These are phyloP conservation scores for Cotoneaster glaucophyllus DNA, from an alignment of 306 rosid genomes.

Conservation along the genomic window DNA sequence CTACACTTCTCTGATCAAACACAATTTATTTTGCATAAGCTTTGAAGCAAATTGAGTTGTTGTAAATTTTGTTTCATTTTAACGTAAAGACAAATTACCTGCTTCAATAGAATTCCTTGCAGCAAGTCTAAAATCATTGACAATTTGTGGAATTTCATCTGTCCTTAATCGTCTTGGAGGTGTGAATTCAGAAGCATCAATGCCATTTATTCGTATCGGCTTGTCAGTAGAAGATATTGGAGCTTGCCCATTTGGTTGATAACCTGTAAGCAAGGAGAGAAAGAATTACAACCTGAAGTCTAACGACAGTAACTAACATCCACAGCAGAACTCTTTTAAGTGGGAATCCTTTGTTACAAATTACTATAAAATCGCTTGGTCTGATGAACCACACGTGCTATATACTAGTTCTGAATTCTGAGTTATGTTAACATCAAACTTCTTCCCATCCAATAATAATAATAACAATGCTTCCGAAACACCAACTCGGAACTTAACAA, in stretches of 20 bases:
- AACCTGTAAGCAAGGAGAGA: conserved; percentile 19
- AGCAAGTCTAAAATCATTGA: conserved; percentile 50
- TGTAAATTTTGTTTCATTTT: background rate
- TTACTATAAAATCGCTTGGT: no score
- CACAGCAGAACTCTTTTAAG: background rate
- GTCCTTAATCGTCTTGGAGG: conserved; percentile 53
- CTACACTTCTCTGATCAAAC: background rate
- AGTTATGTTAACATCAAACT: no score
- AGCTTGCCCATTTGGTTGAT: conserved; percentile 42
- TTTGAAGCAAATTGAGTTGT: background rate
- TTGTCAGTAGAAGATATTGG: conserved; percentile 47
- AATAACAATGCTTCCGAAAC: no score
- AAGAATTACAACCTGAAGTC: background rate
- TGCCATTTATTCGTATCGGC: conserved; percentile 7
- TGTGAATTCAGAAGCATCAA: conserved; percentile 31
- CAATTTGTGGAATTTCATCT: conserved; percentile 52
- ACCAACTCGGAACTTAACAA: background rate
- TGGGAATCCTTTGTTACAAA: background rate
- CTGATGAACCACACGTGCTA: no score
- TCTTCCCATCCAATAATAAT: no score
- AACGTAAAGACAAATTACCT: conserved; percentile 27
- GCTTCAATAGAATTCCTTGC: conserved; percentile 70
- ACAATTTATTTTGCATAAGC: background rate
- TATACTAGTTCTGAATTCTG: no score
- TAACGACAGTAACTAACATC: background rate